Evolutionary conservation across 192 early-diverging fungal species (phyloP).

Genomic region (Backusella parvicylindrica): DNA sequence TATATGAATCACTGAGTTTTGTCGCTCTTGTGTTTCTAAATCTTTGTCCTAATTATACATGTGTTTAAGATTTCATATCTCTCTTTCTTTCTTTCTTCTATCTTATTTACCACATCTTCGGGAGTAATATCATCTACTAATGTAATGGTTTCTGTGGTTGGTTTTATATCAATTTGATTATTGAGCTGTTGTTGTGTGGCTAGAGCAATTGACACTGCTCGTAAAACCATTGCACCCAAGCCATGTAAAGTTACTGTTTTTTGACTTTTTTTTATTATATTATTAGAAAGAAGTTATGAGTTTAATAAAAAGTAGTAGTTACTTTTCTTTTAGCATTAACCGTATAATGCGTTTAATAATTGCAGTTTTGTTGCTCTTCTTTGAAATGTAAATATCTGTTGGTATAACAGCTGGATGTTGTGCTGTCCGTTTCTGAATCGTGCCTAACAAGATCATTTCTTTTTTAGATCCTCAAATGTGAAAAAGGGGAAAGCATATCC

Average conservation of each 20-base stretch:
- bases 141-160: conserved; percentile 64
- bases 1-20: conserved; percentile 73
- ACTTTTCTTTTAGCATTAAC: conserved; percentile 55
- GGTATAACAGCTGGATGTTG: conserved; percentile 58
- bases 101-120: conserved; percentile 48
- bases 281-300: no score
- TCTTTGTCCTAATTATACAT: conserved; percentile 41
- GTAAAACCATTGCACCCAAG: conserved; percentile 71
- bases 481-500: background rate
- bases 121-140: conserved; percentile 80
- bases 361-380: conserved; percentile 55
- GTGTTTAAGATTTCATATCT: background rate
- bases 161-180: conserved; percentile 57
- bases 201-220: conserved; percentile 65
- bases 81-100: background rate
- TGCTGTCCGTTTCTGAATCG: conserved; percentile 58
- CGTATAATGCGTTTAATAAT: conserved; percentile 63
- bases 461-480: background rate
- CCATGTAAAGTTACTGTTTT: conserved; percentile 71
- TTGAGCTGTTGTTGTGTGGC: conserved; percentile 53
- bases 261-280: conserved; percentile 27
- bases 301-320: background rate
- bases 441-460: conserved; percentile 15
- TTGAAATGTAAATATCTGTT: conserved; percentile 80
- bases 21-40: conserved; percentile 50